Conservation (phyloP, 441 rosid species). For the Euphorbia schlechtendalii region DNA sequence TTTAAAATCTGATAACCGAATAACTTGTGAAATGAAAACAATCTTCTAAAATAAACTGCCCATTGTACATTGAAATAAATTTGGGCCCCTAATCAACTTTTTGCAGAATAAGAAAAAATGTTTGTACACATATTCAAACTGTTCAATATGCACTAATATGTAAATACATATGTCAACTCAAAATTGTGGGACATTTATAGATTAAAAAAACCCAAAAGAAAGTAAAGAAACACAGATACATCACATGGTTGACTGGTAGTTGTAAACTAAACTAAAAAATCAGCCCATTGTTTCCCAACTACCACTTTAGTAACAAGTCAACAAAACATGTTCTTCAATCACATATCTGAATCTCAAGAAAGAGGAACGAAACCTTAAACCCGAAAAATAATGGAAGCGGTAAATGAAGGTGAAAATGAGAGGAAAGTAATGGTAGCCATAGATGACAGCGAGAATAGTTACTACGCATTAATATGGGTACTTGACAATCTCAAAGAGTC, state of each 20-base stretch:
- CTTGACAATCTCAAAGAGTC: conserved; percentile 39
- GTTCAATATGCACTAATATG: too few species aligned
- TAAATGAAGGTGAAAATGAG: background rate
- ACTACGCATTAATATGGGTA: conserved; percentile 32
- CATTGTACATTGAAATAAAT: too few species aligned
- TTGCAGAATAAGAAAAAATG: too few species aligned
- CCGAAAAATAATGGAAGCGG: background rate
- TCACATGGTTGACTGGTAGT: conserved; percentile 8
- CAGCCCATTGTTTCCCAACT: background rate
- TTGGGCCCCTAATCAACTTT: too few species aligned
- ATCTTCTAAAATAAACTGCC: too few species aligned
- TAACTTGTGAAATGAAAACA: too few species aligned
- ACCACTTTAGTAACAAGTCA: background rate
- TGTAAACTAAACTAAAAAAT: background rate
- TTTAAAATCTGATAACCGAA: too few species aligned
- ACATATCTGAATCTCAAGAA: background rate
- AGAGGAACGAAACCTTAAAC: background rate
- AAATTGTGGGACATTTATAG: too few species aligned
- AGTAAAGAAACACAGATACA: background rate
- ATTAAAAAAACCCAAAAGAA: background rate
- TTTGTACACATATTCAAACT: too few species aligned
- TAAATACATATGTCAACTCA: too few species aligned
- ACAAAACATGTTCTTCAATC: too few species aligned
- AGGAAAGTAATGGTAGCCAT: conserved; percentile 40
- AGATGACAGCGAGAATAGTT: conserved; percentile 34